Percentiles rank a stretch among this genome's conserved stretches.
Evolutionary conservation across 2,329 filamentous ascomycete genomes (phyloP).

Genomic region (Colletotrichum eleusines): DNA sequence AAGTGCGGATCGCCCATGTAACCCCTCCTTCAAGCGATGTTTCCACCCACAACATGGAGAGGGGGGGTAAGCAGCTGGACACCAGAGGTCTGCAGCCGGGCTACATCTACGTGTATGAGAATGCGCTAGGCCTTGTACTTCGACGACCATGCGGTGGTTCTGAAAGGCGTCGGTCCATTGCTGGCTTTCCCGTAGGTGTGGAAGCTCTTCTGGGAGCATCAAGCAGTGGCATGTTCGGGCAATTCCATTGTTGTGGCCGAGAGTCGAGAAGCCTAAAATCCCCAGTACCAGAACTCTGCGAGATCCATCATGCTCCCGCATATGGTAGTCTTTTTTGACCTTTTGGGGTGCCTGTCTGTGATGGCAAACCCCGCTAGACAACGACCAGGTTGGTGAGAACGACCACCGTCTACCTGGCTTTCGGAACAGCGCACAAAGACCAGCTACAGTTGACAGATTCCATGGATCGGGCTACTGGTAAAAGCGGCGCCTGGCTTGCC

Average conservation of each 20-base stretch:
- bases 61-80: conserved; percentile 19
- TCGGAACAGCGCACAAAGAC: conserved; percentile 26
- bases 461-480: conserved; percentile 41
- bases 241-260: neutral
- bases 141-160: conserved; percentile 29
- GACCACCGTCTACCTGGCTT: conserved; percentile 37
- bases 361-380: conserved; percentile 28
- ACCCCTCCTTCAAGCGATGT: conserved; percentile 36
- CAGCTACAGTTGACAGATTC: conserved; percentile 22
- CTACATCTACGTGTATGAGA: neutral
- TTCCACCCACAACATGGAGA: conserved; percentile 18
- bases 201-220: conserved; percentile 1
- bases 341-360: conserved; percentile 21
- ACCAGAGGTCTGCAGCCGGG: conserved; percentile 27
- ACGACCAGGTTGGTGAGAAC: conserved; percentile 27
- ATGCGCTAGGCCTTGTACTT: conserved; percentile 27
- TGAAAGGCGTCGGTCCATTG: conserved; percentile 13
- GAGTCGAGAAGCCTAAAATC: neutral
- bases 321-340: conserved; percentile 1
- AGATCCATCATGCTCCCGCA: neutral
- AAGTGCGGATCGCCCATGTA: conserved; percentile 37
- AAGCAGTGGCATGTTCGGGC: neutral
- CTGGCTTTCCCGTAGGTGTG: conserved; percentile 21
- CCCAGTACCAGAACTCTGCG: neutral
- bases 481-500: conserved; percentile 38